phyloP scores from a whole-genome alignment of 1,139 yeast species.

The Arxiozyma bovina region DNA sequence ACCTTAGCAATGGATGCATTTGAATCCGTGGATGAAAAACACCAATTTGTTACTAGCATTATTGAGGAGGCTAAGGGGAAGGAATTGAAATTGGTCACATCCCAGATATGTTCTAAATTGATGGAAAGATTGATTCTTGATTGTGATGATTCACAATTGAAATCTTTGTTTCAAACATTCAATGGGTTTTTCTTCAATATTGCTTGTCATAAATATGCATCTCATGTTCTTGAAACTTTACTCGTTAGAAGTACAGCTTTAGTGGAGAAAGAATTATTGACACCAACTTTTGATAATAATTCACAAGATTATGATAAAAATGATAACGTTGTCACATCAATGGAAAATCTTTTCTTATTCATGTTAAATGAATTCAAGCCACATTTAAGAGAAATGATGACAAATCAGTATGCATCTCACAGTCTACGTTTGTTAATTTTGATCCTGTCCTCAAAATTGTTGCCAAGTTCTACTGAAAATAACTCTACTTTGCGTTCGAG shows the following conservation, averaged over 20 bases:
- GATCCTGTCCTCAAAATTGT: constrained; percentile 64
- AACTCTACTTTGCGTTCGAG: constrained; percentile 77
- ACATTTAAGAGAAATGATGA: constrained; percentile 48
- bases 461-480: constrained; percentile 68
- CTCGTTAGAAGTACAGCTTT: constrained; percentile 67
- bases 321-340: constrained; percentile 38
- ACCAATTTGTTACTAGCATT: constrained; percentile 64
- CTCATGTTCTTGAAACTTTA: constrained; percentile 87
- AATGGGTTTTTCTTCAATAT: constrained; percentile 65
- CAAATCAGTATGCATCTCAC: constrained; percentile 82
- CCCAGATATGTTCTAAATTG: constrained; percentile 88
- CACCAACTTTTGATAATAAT: constrained; percentile 31
- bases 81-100: constrained; percentile 85
- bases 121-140: constrained; percentile 75
- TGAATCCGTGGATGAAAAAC: constrained; percentile 62
- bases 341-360: constrained; percentile 56
- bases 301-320: constrained; percentile 24
- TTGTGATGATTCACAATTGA: constrained; percentile 57
- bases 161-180: constrained; percentile 56
- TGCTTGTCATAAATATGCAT: constrained; percentile 81
- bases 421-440: constrained; percentile 65
- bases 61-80: constrained; percentile 83
- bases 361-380: constrained; percentile 64
- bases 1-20: constrained; percentile 76
- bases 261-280: constrained; percentile 59